Base-by-base conservation (phyloP, 2,329 filamentous ascomycete genomes). In the Lachnellula arida region DNA sequence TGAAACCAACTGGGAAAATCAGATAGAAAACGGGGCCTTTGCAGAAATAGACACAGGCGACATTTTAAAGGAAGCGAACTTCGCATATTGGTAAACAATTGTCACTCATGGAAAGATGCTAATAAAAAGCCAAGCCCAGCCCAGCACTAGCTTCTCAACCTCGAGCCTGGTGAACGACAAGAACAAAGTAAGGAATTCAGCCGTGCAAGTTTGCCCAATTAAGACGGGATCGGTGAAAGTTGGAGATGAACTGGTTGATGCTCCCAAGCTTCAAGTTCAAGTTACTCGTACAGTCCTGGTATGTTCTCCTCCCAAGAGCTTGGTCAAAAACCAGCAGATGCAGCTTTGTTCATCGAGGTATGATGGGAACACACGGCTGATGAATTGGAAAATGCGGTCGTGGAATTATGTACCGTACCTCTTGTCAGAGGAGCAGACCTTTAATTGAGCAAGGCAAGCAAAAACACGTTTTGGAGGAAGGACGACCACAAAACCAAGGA, bases 21-120 rank as follows among this genome's bases (percentile, higher is more conserved):
- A 28, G n/a, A 19, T 17, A 28, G 78, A 56, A 46, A 44, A 53
- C 53, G 49, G 48, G 46, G 28, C 5, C 46, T 35, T 66, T 73
- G 84, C 70, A 86, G 37, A 58, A 28, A 53, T 60, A 28, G 57
- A 62, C 47, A 60, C 58, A n/a, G 49, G 52, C 7, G 55, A 51
- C n/a, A 53, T 53, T 5, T 53, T 53, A 5, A 47, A 60, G 42
- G 51, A 58, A 47, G 55, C 58, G 8, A n/a, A n/a, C n/a, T n/a
- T n/a, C 25, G 50, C 11, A 51, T 42, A 34, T 53, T 62, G 4
- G 57, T 58, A 40, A 51, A 53, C 28, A 32, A 32, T 56, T 25
- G 22, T 17, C 14, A 4, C 14, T 12, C 2, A 4, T 4, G 32
- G 28, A 14, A 43, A 25, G 8, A 43, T 14, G 32, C 34, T 49